Percentiles rank a stretch among this genome's conserved stretches.
Evolutionary conservation across 2,329 filamentous ascomycete genomes (phyloP).

Genomic region (Sporothrix sp.): DNA sequence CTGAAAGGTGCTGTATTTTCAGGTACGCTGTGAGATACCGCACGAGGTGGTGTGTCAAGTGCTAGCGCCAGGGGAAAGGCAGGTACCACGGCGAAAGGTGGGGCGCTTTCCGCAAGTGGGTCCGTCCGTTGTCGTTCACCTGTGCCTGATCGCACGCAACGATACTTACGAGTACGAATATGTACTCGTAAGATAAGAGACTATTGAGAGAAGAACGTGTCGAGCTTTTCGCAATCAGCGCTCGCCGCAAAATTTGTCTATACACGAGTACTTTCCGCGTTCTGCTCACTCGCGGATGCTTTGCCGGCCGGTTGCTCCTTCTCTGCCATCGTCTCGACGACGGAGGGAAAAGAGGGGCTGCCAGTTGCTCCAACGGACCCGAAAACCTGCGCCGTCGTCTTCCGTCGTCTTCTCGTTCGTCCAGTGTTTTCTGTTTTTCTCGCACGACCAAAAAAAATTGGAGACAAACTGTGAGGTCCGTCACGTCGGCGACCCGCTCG

Average conservation of each 20-base stretch:
- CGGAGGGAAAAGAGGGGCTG: neutral
- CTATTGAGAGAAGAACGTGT: too few relatives aligned
- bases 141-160: neutral
- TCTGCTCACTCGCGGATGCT: too few relatives aligned
- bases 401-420: neutral
- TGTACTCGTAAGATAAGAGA: too few relatives aligned
- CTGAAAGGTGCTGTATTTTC: too few relatives aligned
- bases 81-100: conserved; percentile 9
- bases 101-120: neutral
- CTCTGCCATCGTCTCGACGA: neutral
- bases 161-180: too few relatives aligned
- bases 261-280: too few relatives aligned
- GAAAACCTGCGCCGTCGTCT: neutral
- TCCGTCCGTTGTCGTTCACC: conserved; percentile 4
- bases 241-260: too few relatives aligned
- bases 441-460: too few relatives aligned
- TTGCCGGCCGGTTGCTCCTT: neutral
- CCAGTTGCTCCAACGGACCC: neutral
- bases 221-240: too few relatives aligned
- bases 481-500: neutral
- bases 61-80: conserved; percentile 7
- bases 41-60: neutral
- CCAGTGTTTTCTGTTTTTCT: neutral
- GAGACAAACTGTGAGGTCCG: too few relatives aligned
- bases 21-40: neutral